Percentiles rank a stretch among this genome's conserved stretches.
Evolutionary conservation across 2,329 filamentous ascomycete genomes (phyloP).

Genomic region (Pyrenophora teres): DNA sequence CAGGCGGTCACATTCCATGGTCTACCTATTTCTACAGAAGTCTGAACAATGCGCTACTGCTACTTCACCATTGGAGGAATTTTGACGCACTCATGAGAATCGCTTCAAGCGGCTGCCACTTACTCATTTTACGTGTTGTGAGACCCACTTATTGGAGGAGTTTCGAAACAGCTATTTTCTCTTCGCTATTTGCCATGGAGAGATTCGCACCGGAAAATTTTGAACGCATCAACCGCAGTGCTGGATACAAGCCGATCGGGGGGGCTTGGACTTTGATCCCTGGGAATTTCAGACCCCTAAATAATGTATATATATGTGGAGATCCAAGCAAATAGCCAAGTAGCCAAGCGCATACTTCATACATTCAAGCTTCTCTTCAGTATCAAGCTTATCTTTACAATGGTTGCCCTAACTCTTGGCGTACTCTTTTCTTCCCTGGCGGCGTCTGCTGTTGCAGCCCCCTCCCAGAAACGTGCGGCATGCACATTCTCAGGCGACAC

Average conservation of each 20-base stretch:
- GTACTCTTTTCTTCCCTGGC: constrained; percentile 24
- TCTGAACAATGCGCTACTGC: too few species aligned
- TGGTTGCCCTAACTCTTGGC: constrained; percentile 22
- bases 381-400: not conserved
- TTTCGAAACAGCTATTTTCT: constrained; percentile 20
- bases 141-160: constrained; percentile 2
- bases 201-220: constrained; percentile 2
- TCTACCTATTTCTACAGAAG: too few species aligned
- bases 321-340: constrained; percentile 22
- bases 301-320: constrained; percentile 11
- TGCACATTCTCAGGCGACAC: constrained; percentile 59
- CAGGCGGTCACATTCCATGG: not conserved
- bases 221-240: not conserved
- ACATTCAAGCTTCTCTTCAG: constrained; percentile 10
- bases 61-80: constrained; percentile 2
- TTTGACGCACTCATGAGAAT: not conserved
- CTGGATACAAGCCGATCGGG: not conserved
- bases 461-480: constrained; percentile 31
- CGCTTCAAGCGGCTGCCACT: not conserved
- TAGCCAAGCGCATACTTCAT: constrained; percentile 2
- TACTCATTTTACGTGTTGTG: not conserved
- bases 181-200: constrained; percentile 8
- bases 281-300: not conserved
- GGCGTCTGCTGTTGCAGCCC: constrained; percentile 27
- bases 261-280: not conserved